These are phyloP conservation scores for Rhizopogon vulgaris DNA, from an alignment of 768 basidiomycete genomes.

Conservation along the genomic window DNA sequence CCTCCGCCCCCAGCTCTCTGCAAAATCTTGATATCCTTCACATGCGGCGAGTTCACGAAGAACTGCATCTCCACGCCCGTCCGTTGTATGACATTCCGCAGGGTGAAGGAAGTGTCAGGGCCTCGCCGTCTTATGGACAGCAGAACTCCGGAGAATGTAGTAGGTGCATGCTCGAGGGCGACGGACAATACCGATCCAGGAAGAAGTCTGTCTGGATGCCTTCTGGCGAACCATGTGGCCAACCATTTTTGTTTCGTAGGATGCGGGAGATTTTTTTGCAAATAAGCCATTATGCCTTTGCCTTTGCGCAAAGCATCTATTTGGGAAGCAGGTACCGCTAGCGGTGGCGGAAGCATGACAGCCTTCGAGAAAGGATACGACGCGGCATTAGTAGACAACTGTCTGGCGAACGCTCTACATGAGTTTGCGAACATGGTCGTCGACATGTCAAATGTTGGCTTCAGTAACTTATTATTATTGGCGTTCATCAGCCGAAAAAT, in stretches of 20 bases:
- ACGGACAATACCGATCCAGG: slow-evolving; percentile 88
- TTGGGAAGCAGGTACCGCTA: slow-evolving; percentile 30
- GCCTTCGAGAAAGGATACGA: slow-evolving; percentile 71
- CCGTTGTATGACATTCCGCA: slow-evolving; percentile 87
- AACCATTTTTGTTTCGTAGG: slow-evolving; percentile 69
- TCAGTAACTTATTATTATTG: not conserved
- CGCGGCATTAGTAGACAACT: slow-evolving; percentile 17
- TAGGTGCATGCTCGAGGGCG: slow-evolving; percentile 70
- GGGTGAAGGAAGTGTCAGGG: slow-evolving; percentile 77
- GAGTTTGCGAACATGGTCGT: slow-evolving; percentile 7
- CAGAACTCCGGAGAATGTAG: slow-evolving; percentile 83
- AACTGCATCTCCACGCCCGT: slow-evolving; percentile 93
- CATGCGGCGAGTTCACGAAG: slow-evolving; percentile 77
- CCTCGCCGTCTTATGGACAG: slow-evolving; percentile 79
- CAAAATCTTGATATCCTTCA: slow-evolving; percentile 83
- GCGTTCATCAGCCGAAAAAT: not conserved
- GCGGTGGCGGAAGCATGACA: slow-evolving; percentile 47
- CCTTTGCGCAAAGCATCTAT: slow-evolving; percentile 49
- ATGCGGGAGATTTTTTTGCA: slow-evolving; percentile 57
- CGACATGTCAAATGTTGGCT: not conserved
- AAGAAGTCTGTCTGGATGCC: slow-evolving; percentile 58
- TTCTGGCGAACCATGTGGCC: slow-evolving; percentile 61
- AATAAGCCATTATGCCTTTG: slow-evolving; percentile 74
- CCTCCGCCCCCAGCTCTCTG: slow-evolving; percentile 42
- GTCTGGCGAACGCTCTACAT: slow-evolving; percentile 12